Conservation (phyloP, 2,329 filamentous ascomycete species). For the Arthrobotrys conoides region DNA sequence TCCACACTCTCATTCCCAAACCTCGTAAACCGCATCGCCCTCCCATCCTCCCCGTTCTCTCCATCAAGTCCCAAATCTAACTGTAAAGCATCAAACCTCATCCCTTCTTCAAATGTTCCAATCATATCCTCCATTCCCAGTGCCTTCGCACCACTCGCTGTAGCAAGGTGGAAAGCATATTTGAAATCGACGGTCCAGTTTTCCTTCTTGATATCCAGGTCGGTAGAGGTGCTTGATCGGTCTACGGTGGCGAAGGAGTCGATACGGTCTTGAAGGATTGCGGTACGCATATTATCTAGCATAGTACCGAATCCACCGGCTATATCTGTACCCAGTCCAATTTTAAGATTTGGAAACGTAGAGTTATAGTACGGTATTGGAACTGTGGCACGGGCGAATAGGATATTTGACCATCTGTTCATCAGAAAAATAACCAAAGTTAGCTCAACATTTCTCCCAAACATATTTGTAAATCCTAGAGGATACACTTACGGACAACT, state of each 20-base stretch:
- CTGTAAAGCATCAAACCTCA: conserved; percentile 63
- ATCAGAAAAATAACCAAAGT: background rate
- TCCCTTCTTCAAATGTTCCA: conserved; percentile 62
- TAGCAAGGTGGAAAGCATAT: conserved; percentile 63
- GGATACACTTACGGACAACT: conserved; percentile 62
- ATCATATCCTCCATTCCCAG: conserved; percentile 61
- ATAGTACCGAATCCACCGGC: conserved; percentile 62
- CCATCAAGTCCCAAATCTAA: conserved; percentile 59
- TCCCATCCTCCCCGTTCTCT: conserved; percentile 34
- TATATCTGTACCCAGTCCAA: conserved; percentile 63
- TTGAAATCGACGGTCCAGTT: conserved; percentile 62
- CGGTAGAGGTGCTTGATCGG: conserved; percentile 17
- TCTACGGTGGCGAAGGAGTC: conserved; percentile 58
- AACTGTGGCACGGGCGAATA: conserved; percentile 63
- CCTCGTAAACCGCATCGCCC: conserved; percentile 39
- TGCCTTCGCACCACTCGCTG: conserved; percentile 62
- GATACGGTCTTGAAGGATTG: conserved; percentile 63
- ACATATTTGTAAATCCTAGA: background rate
- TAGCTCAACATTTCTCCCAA: background rate
- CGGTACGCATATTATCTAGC: conserved; percentile 62
- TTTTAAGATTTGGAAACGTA: conserved; percentile 60
- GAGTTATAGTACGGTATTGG: conserved; percentile 61
- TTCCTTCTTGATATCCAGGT: conserved; percentile 1
- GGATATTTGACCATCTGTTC: conserved; percentile 63
- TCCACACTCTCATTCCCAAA: conserved; percentile 47